These are phyloP conservation scores for Taxillus chinensis DNA, from an alignment of 164 flowering plant genomes.

Conservation along the genomic window DNA sequence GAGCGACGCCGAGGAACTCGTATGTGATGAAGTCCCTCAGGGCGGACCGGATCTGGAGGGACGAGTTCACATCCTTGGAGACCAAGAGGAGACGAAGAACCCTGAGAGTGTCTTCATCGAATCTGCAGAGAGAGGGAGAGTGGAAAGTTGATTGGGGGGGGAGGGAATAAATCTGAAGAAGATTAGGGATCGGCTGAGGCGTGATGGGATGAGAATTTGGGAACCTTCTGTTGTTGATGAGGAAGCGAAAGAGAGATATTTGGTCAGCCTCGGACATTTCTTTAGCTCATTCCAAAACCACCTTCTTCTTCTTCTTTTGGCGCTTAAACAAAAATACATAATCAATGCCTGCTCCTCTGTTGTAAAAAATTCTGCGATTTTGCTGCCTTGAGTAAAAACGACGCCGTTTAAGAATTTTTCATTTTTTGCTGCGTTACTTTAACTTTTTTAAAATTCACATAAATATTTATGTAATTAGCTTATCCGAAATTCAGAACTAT, in stretches of 20 bases:
- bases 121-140: slow-evolving; percentile 25
- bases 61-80: slow-evolving; percentile 43
- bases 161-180: not conserved
- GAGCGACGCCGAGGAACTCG: slow-evolving; percentile 32
- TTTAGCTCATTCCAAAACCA: no score
- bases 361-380: no score
- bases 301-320: no score
- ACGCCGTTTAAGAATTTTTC: no score
- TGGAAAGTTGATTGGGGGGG: not conserved
- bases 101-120: slow-evolving; percentile 44
- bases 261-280: slow-evolving; percentile 11
- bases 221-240: slow-evolving; percentile 38
- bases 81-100: slow-evolving; percentile 46
- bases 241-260: slow-evolving; percentile 37
- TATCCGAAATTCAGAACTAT: no score
- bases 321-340: no score
- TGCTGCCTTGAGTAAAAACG: no score
- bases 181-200: not conserved
- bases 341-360: no score
- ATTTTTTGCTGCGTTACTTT: no score
- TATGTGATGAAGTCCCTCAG: slow-evolving; percentile 38
- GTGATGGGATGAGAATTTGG: not conserved
- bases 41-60: slow-evolving; percentile 22
- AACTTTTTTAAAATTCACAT: no score
- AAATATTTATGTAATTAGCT: no score